Evolutionary conservation across 139 green algal species (phyloP), one percentile per base, ranked within the genome.

Genomic region (Pleodorina starrii): DNA sequence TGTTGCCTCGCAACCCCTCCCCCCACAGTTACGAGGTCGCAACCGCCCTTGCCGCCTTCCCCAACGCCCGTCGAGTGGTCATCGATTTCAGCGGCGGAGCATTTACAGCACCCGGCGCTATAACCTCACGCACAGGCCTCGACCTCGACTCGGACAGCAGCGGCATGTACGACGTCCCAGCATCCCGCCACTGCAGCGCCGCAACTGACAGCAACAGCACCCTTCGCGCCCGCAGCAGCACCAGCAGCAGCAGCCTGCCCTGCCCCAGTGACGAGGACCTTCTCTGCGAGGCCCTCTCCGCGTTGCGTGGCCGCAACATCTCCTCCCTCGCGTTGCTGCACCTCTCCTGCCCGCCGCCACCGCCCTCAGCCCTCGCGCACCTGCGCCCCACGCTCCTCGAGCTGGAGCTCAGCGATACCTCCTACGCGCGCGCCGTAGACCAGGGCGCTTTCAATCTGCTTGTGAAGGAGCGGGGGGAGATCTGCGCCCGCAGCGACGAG

Each of bases 221-320:
- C n/a, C n/a, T n/a, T n/a, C n/a, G n/a, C n/a, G n/a, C n/a, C n/a
- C n/a, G n/a, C n/a, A n/a, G n/a, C n/a, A n/a, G n/a, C n/a, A n/a
- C n/a, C n/a, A n/a, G n/a, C n/a, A n/a, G n/a, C n/a, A n/a, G n/a
- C n/a, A n/a, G n/a, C n/a, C n/a, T n/a, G n/a, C n/a, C n/a, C n/a
- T n/a, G n/a, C n/a, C n/a, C n/a, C n/a, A n/a, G n/a, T n/a, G 63
- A 80, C 23, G 72, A 69, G 32, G 76, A 71, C 19, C 46, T 84
- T 4, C 46, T 84, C 23, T 10, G 5, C 9, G 48, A 84, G n/a
- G 9, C 76, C 9, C 50, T 84, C 5, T 54, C 12, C 0, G 76
- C 76, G 16, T 17, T 84, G 50, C 12, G 19, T n/a, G 48, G 35
- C 76, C 48, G 21, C n/a, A 32, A 5, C n/a, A 60, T 86, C 40